Conservation (phyloP, 176 grass and related monocot species). For the Eremochloa ophiuroides region DNA sequence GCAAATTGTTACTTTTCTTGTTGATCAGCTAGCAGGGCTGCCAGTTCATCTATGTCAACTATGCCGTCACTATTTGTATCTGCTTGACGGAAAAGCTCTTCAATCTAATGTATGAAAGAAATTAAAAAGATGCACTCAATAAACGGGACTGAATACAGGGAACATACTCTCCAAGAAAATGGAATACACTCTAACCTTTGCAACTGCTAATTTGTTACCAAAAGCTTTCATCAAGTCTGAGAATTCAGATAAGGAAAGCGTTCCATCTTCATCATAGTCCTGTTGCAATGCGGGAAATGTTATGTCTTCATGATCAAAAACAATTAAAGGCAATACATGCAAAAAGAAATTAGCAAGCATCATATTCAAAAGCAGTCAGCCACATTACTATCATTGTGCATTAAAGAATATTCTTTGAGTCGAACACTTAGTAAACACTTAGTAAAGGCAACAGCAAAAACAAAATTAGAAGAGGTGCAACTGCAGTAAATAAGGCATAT, state of each 20-base stretch:
- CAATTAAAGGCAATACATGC: slow-evolving; percentile 17
- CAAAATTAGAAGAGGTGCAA: background rate
- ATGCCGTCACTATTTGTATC: slow-evolving; percentile 90
- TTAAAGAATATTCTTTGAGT: background rate
- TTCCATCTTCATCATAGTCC: slow-evolving; percentile 78
- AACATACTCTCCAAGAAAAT: slow-evolving; percentile 8
- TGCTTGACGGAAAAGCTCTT: slow-evolving; percentile 81
- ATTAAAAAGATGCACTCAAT: slow-evolving; percentile 18
- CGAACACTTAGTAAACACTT: background rate
- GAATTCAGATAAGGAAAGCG: slow-evolving; percentile 73
- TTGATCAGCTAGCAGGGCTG: slow-evolving; percentile 70
- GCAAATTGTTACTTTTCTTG: slow-evolving; percentile 70
- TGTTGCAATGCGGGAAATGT: slow-evolving; percentile 32
- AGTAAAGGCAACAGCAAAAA: background rate
- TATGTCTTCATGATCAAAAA: background rate
- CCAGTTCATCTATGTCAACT: slow-evolving; percentile 95
- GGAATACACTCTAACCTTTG: slow-evolving; percentile 51
- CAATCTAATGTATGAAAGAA: slow-evolving; percentile 45
- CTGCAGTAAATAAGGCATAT: background rate
- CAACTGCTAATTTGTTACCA: slow-evolving; percentile 65
- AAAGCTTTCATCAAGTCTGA: slow-evolving; percentile 90
- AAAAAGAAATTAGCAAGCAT: background rate
- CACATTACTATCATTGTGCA: background rate
- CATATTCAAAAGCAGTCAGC: background rate
- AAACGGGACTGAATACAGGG: background rate